phyloP scores from a whole-genome alignment of 768 basidiomycete species.

The Pleurotus platypus region DNA sequence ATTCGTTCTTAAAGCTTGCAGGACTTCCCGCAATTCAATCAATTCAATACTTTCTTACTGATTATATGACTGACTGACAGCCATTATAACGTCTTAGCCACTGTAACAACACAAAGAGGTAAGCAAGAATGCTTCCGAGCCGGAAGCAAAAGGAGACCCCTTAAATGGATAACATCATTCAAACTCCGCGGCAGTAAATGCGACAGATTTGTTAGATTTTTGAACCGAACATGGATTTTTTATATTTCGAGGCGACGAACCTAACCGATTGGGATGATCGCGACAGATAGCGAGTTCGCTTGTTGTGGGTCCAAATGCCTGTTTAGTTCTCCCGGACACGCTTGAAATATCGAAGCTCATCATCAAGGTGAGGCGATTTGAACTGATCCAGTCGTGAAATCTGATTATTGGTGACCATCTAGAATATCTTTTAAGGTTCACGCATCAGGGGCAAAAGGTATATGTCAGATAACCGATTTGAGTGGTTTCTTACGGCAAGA shows the following conservation, averaged over 20 bases:
- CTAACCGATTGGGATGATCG: too few species aligned
- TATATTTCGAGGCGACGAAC: too few species aligned
- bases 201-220: background rate
- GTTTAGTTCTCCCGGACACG: conserved; percentile 1
- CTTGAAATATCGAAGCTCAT: background rate
- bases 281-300: too few species aligned
- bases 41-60: too few species aligned
- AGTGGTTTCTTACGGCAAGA: conserved; percentile 5
- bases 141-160: background rate
- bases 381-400: too few species aligned
- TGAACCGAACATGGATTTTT: background rate
- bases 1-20: too few species aligned
- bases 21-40: too few species aligned
- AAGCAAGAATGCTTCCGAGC: background rate
- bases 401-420: too few species aligned
- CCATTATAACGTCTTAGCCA: too few species aligned
- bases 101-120: background rate
- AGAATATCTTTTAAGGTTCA: background rate
- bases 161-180: background rate
- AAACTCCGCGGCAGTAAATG: background rate
- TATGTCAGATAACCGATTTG: conserved; percentile 8
- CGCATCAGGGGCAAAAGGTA: background rate
- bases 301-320: background rate
- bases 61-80: too few species aligned
- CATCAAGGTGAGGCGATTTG: too few species aligned